Conservation (phyloP, 805 yeast genomes). For the Vanderwaltozyma yarrowii region DNA sequence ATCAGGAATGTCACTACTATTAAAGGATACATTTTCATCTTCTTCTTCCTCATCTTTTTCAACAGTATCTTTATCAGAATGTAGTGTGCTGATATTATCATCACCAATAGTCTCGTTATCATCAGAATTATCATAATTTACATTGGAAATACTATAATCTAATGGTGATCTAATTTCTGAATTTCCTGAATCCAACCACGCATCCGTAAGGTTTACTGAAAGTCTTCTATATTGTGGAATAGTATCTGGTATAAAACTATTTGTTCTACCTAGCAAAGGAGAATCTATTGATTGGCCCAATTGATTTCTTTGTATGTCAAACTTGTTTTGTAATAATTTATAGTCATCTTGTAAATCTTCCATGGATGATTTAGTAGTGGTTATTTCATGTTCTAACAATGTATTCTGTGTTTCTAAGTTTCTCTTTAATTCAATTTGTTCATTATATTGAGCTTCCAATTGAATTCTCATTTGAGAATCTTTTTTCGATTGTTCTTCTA, state of each 20-base stretch:
- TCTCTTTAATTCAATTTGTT: slow-evolving; percentile 1
- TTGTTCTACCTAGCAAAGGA: background rate
- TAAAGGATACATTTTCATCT: slow-evolving; percentile 1
- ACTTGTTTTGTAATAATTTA: slow-evolving; percentile 17
- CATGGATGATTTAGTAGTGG: background rate
- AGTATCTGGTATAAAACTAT: background rate
- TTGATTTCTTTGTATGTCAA: slow-evolving; percentile 18
- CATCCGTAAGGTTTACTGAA: slow-evolving; percentile 8
- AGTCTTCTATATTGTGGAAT: background rate
- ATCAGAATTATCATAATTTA: background rate
- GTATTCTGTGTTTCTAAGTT: background rate
- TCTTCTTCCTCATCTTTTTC: background rate
- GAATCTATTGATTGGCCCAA: slow-evolving; percentile 9
- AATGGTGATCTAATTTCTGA: background rate
- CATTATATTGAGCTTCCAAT: slow-evolving; percentile 5
- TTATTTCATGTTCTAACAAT: slow-evolving; percentile 13
- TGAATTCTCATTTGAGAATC: slow-evolving; percentile 5
- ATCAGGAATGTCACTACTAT: slow-evolving; percentile 16
- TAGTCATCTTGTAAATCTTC: slow-evolving; percentile 22
- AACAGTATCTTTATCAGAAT: background rate
- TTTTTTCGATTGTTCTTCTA: background rate
- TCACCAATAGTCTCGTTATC: background rate
- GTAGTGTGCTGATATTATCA: background rate
- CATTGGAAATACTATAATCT: background rate
- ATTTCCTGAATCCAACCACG: slow-evolving; percentile 9